Base-by-base conservation (phyloP, 2,329 filamentous ascomycete genomes). In the Verticillium dahliae region DNA sequence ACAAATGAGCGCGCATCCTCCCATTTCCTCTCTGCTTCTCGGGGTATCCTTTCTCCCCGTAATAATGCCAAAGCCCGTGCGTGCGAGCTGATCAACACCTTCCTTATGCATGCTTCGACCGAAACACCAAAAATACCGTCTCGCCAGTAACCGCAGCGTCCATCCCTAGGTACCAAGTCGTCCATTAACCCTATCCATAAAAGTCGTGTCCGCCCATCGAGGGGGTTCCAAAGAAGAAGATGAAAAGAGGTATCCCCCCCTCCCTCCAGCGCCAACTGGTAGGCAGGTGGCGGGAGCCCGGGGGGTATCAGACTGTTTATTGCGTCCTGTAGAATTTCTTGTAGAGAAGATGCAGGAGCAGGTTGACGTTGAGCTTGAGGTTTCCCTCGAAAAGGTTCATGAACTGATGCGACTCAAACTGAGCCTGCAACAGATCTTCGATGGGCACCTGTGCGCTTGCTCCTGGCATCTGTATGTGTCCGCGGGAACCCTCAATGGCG, bases 351-450 rank as follows among this genome's bases (percentile, higher is more conserved):
- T 99, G 95, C 81, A 99, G 81, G 78, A 99, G 86, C 71, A 99
- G 76, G 79, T 99, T 99, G 71, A 99, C 95, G 75, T 98, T 98
- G 71, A 99, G 84, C 76, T 90, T 89, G 72, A 97, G 82, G 65
- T 84, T 85, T 60, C 89, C 88, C 73, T 96, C 92, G 71, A 99
- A 99, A 63, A 98, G 81, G 71, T 91, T 92, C 86, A 98, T 93
- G 74, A 96, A 97, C 77, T 97, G 92, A 69, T 92, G 91, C 68
- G 95, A 92, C 76, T 98, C 95, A 74, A 97, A 99, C 76, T 99
- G 96, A 59, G 95, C 94, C 77, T 97, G 92, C 70, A 99, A 80
- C 65, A 99, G 80, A 70, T 97, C 94, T 73, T 99, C 95, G 70
- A 99, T 89, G 35, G 93, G 88, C 52, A 99, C 85, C 68, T 92